These are phyloP conservation scores for Candida gigantensis DNA, from an alignment of 1,139 yeast genomes.

Conservation along the genomic window DNA sequence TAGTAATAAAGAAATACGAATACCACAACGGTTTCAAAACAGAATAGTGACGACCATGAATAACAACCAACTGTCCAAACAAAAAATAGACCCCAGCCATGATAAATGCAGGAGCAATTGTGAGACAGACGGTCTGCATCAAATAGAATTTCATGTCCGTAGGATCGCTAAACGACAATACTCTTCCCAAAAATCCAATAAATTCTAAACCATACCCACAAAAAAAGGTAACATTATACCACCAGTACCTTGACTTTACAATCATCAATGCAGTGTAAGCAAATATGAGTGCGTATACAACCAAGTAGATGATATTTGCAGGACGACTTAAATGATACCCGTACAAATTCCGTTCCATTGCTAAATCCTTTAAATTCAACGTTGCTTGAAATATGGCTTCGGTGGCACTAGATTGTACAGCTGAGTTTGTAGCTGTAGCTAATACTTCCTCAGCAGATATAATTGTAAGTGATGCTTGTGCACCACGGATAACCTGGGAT, in stretches of 20 bases:
- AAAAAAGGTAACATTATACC: conserved; percentile 67
- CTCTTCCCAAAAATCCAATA: conserved; percentile 70
- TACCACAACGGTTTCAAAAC: conserved; percentile 73
- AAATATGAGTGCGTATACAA: conserved; percentile 22
- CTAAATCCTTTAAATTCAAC: conserved; percentile 24
- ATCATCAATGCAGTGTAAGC: conserved; percentile 25
- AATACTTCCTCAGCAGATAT: conserved; percentile 31
- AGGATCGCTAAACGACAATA: conserved; percentile 41
- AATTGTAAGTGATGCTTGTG: conserved; percentile 38
- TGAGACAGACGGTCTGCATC: conserved; percentile 68
- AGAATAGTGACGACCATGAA: conserved; percentile 67
- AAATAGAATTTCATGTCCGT: conserved; percentile 49
- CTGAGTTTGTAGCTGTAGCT: conserved; percentile 41
- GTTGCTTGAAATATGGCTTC: conserved; percentile 35
- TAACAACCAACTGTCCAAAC: conserved; percentile 69
- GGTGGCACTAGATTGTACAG: conserved; percentile 30
- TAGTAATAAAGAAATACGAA: conserved; percentile 63
- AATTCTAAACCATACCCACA: conserved; percentile 66
- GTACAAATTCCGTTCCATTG: conserved; percentile 28
- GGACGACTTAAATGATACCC: conserved; percentile 28
- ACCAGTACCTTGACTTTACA: conserved; percentile 58
- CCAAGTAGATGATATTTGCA: conserved; percentile 27
- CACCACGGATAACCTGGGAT: conserved; percentile 27
- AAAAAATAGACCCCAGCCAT: conserved; percentile 86
- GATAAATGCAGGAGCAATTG: conserved; percentile 84